Evolutionary conservation across 768 basidiomycete species (phyloP).

Genomic region (Tricholoma sp.): DNA sequence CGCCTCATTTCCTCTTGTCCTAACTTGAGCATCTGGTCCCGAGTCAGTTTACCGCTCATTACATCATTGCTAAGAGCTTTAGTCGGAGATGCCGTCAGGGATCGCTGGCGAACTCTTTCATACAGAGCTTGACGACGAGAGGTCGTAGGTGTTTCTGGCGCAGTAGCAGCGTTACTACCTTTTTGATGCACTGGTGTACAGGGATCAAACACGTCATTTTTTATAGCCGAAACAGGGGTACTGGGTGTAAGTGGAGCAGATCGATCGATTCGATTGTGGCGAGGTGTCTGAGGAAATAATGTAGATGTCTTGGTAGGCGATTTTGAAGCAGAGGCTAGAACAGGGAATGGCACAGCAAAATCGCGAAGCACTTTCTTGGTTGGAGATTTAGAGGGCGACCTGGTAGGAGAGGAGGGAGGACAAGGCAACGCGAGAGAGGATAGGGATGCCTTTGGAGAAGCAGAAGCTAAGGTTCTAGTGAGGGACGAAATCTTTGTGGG

Average conservation of each 20-base stretch:
- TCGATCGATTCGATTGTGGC: constrained; percentile 35
- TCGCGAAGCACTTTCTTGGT: constrained; percentile 12
- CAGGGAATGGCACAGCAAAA: constrained; percentile 49
- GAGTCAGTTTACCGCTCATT: constrained; percentile 44
- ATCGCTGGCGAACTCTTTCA: constrained; percentile 73
- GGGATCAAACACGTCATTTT: constrained; percentile 37
- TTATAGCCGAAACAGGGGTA: constrained; percentile 36
- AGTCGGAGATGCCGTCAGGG: constrained; percentile 61
- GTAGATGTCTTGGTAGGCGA: constrained; percentile 45
- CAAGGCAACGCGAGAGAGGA: constrained; percentile 38
- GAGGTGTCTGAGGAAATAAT: constrained; percentile 63
- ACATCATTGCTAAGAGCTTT: constrained; percentile 43
- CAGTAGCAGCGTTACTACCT: constrained; percentile 48
- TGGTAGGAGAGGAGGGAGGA: constrained; percentile 35
- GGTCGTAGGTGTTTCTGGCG: constrained; percentile 64
- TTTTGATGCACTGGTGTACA: constrained; percentile 66
- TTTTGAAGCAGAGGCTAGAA: constrained; percentile 30
- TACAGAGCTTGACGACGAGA: constrained; percentile 77
- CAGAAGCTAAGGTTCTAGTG: constrained; percentile 66
- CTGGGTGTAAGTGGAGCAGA: constrained; percentile 40
- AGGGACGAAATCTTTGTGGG: constrained; percentile 58
- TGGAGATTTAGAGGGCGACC: constrained; percentile 30
- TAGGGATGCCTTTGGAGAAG: constrained; percentile 59
- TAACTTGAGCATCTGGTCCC: constrained; percentile 64
- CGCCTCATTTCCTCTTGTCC: constrained; percentile 76